These are phyloP conservation scores for Albophoma yamanashiensis DNA, from an alignment of 2,329 filamentous ascomycete species.

Conservation along the genomic window DNA sequence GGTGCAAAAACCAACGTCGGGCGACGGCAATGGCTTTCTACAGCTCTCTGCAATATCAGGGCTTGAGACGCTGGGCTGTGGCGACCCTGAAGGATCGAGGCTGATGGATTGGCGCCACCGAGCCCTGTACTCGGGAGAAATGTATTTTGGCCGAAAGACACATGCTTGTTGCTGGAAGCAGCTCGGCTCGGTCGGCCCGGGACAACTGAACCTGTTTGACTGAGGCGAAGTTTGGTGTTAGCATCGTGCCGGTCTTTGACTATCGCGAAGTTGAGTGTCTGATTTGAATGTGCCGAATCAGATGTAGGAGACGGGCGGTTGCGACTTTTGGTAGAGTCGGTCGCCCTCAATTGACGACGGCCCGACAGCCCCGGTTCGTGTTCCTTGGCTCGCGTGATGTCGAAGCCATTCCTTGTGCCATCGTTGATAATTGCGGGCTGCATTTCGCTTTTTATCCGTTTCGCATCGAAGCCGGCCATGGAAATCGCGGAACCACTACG, in stretches of 20 bases:
- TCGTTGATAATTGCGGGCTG: background rate
- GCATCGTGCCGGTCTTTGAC: constrained; percentile 67
- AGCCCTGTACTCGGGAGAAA: background rate
- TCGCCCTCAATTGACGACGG: no score
- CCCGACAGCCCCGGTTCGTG: background rate
- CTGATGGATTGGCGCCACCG: background rate
- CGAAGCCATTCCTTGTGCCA: background rate
- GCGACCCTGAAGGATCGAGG: background rate
- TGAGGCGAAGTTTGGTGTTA: constrained; percentile 51
- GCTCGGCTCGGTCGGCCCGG: constrained; percentile 39
- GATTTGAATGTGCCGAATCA: constrained; percentile 17
- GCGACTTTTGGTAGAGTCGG: background rate
- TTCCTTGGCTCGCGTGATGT: background rate
- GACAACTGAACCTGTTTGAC: constrained; percentile 42
- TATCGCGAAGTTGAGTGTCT: constrained; percentile 53
- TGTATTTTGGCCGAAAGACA: constrained; percentile 7
- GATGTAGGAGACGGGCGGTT: background rate
- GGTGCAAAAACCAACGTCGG: constrained; percentile 13
- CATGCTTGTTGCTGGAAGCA: constrained; percentile 10
- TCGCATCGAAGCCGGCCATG: background rate
- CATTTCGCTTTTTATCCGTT: background rate
- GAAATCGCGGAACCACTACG: background rate
- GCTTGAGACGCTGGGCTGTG: background rate
- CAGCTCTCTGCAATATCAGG: background rate
- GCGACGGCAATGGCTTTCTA: background rate